Percentiles rank a stretch among this genome's conserved stretches.
Conservation (phyloP, 2,329 filamentous ascomycete genomes). For the Xylariaceae sp. region DNA sequence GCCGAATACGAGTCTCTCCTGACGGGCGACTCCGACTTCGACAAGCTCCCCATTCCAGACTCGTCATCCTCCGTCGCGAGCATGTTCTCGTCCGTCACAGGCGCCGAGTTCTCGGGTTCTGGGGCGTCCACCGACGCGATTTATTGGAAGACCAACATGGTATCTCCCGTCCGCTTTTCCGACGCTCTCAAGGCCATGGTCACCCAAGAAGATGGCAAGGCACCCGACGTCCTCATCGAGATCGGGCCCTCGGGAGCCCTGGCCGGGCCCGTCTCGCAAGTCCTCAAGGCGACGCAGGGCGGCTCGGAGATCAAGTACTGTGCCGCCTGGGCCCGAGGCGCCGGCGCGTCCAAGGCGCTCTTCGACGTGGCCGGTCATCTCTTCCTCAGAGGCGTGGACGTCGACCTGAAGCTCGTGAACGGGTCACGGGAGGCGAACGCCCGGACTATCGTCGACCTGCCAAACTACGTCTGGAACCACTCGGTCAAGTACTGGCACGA, state of each 20-base stretch:
- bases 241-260: slow-evolving; percentile 21
- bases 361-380: slow-evolving; percentile 20
- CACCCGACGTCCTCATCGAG: slow-evolving; percentile 5
- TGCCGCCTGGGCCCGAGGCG: slow-evolving; percentile 11
- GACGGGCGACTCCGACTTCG: too few relatives aligned
- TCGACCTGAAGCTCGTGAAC: slow-evolving; percentile 20
- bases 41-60: too few relatives aligned
- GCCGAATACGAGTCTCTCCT: too few relatives aligned
- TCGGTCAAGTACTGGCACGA: slow-evolving; percentile 21
- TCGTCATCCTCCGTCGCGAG: too few relatives aligned
- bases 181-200: slow-evolving; percentile 15
- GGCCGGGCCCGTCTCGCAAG: slow-evolving; percentile 22
- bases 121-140: slow-evolving; percentile 6
- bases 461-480: slow-evolving; percentile 27
- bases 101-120: too few relatives aligned
- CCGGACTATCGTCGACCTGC: slow-evolving; percentile 19
- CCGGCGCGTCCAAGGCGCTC: slow-evolving; percentile 10
- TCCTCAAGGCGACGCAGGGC: slow-evolving; percentile 12
- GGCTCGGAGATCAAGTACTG: slow-evolving; percentile 6
- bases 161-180: slow-evolving; percentile 25
- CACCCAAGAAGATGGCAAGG: neutral
- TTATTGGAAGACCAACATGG: slow-evolving; percentile 30
- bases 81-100: slow-evolving; percentile 17
- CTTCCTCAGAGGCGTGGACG: slow-evolving; percentile 12
- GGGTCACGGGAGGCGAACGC: slow-evolving; percentile 1